Evolutionary conservation across 2,329 filamentous ascomycete species (phyloP), one percentile per base, ranked within the genome.

Genomic region (Stylonectria norvegica): DNA sequence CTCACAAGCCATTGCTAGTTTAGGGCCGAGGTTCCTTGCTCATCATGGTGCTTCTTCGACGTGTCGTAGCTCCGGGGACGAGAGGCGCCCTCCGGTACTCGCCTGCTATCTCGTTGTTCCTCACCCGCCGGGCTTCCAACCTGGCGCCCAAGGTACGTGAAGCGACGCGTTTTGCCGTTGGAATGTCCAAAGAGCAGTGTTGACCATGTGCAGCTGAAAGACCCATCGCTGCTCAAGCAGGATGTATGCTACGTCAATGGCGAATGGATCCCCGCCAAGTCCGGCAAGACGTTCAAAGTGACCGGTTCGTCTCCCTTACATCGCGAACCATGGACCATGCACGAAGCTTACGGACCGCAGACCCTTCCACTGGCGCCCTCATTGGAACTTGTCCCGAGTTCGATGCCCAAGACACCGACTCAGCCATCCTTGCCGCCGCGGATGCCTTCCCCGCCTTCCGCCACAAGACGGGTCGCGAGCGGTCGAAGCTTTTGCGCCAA

Each of bases 241-340:
- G 79, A 90, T 61, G 78, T 80, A 44, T 79, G 81, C 58, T 96
- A 91, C 61, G 83, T 97, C 59, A 91, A 98, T 63, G 93, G 93
- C 58, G 78, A 95, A 76, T 98, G 90, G 87, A 79, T 94, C 47
- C 76, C 78, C 55, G 87, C 91, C 54, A 79, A 81, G 59, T 95
- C 89, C 1, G 88, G 89, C 60, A 83, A 94, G 76, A 95, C 89
- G 32, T 98, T 97, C 65, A 83, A 93, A 62, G 87, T 96, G 45
- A 75, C 79, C 49, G 85, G 82, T 84, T 67, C 50, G 60, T 44
- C 15, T 18, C 25, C 5, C 11, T 40, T 20, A 12, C 11, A 37
- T 32, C 3, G 11, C 18, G 9, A 40, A 22, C 23, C n/a, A n/a
- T n/a, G n/a, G n/a, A n/a, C n/a, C n/a, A n/a, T n/a, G n/a, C n/a